Base-by-base conservation (phyloP, 2,329 filamentous ascomycete genomes). In the Dendryphion nanum region DNA sequence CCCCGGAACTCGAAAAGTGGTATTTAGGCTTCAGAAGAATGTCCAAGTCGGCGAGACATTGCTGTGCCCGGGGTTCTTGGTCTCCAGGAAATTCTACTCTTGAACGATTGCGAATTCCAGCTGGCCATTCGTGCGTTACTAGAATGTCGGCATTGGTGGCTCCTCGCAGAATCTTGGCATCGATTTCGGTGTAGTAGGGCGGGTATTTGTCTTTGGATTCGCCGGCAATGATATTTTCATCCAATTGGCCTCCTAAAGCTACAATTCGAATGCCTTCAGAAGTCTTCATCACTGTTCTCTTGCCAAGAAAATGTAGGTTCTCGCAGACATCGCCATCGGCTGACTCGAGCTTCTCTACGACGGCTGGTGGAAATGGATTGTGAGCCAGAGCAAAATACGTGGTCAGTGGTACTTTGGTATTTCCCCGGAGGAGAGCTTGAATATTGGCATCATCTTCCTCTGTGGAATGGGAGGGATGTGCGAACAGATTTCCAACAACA, bases 311-410 rank as follows among this genome's bases (percentile, higher is more conserved):
- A 66, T 88, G 87, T 8, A 98, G 78, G 60, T 98, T 97, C n/a
- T 84, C 77, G 61, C 89, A 95, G 14, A 98, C 76, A 55, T 85
- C 81, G 45, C 76, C 72, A 44, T 67, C 83, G 45, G 85, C 80
- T 21, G 78, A 77, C 57, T 88, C 78, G 36, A 97, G 76, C 61
- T 82, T 89, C 56, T 86, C 79, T 15, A 85, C 72, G 16, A 96
- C 78, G 19, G 73, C 69, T 3, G 74, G 66, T 0, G 93, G 93
- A 5, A 98, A 73, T n/a, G 83, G 70, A 32, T 75, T 75, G 24
- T 74, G 82, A 50, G 87, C 89, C 43, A 95, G 75, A 3, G 87
- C 88, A 63, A 97, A 98, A 69, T 98, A 98, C 6, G 86, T 94
- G 1, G 90, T 83, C 1, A 97, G 71, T 3, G 90, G 83, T 4